These are phyloP conservation scores for Sporothrix euskadiensis DNA, from an alignment of 2,329 filamentous ascomycete genomes.

Conservation along the genomic window DNA sequence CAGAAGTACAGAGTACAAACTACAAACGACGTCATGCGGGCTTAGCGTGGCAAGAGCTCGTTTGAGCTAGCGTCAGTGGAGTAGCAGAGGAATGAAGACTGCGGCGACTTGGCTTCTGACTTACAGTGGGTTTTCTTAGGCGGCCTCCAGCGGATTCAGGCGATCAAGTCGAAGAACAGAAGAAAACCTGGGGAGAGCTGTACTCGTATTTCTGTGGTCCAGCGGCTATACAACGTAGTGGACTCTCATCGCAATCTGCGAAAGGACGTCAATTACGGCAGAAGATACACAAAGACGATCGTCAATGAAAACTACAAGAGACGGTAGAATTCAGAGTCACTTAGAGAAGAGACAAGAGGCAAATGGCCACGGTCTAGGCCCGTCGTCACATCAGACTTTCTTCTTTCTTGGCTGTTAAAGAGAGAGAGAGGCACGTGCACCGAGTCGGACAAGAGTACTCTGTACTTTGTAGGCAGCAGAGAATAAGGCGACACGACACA, in stretches of 20 bases:
- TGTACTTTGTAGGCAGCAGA: too few species aligned
- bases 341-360: not conserved
- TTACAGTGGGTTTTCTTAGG: not conserved
- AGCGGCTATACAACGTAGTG: too few species aligned
- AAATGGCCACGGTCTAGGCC: not conserved
- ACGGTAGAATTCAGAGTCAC: not conserved
- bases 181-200: too few species aligned
- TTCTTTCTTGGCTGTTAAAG: not conserved
- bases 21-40: conserved; percentile 17
- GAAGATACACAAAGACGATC: too few species aligned
- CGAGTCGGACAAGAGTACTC: not conserved
- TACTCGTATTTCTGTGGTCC: too few species aligned
- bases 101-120: not conserved
- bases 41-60: not conserved
- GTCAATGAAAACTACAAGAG: not conserved
- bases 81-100: not conserved
- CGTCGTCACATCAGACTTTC: not conserved
- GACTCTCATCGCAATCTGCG: too few species aligned
- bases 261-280: too few species aligned
- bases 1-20: too few species aligned
- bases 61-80: not conserved
- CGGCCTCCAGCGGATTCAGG: not conserved
- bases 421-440: not conserved
- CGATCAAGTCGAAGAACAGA: too few species aligned
- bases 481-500: not conserved